Conservation (phyloP, 2,329 filamentous ascomycete species). For the Madurella fahalii region DNA sequence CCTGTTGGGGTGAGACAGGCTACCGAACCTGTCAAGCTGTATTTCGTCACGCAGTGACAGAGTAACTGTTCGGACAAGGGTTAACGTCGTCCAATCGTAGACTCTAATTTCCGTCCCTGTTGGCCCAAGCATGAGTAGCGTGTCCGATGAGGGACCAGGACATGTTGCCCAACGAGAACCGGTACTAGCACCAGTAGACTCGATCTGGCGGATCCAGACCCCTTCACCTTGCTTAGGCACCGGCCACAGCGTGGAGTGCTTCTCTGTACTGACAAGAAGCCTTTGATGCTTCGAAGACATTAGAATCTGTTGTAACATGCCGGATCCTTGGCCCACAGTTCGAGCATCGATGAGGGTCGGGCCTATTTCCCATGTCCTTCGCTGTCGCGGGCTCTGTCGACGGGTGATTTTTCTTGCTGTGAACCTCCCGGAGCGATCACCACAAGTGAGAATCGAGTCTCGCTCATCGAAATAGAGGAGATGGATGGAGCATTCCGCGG, state of each 20-base stretch:
- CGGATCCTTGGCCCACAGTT: neutral
- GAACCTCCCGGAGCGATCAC: slow-evolving; percentile 14
- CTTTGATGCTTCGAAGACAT: slow-evolving; percentile 12
- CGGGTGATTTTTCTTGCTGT: slow-evolving; percentile 14
- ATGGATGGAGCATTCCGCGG: neutral
- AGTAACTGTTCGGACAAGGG: neutral
- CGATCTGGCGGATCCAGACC: neutral
- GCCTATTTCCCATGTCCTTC: slow-evolving; percentile 1
- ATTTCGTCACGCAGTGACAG: neutral
- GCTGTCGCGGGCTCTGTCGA: neutral
- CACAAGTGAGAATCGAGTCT: slow-evolving; percentile 11
- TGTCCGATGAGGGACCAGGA: neutral
- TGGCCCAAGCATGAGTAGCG: neutral
- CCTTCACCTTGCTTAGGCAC: slow-evolving; percentile 5
- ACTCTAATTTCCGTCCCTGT: neutral
- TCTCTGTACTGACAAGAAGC: slow-evolving; percentile 16
- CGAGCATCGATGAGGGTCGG: neutral
- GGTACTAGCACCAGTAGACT: neutral
- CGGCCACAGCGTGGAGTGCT: slow-evolving; percentile 16
- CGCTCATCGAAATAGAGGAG: slow-evolving; percentile 22
- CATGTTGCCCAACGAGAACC: neutral
- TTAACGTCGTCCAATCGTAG: neutral
- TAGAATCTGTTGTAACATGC: slow-evolving; percentile 12
- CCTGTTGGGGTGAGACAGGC: neutral
- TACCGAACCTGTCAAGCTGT: neutral